phyloP scores from a whole-genome alignment of 2,329 filamentous ascomycete genomes.

The Pseudocercospora vitis region DNA sequence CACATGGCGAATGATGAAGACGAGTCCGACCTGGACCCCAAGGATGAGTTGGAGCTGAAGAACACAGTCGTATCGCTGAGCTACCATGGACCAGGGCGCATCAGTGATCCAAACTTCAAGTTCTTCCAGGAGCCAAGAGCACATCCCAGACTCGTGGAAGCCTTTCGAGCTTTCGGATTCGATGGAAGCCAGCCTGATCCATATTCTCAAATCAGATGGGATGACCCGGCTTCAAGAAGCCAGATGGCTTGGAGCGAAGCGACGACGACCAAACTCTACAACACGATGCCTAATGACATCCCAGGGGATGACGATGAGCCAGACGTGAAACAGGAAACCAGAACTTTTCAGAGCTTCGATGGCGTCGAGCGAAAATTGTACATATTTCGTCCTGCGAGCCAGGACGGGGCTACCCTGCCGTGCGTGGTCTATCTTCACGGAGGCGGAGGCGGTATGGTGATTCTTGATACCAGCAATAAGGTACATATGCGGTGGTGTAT shows the following conservation, averaged over 20 bases:
- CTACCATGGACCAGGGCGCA: constrained; percentile 20
- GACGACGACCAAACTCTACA: constrained; percentile 63
- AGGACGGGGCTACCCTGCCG: constrained; percentile 24
- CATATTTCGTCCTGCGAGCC: constrained; percentile 21
- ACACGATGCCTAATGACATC: constrained; percentile 68
- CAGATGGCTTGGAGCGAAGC: constrained; percentile 26
- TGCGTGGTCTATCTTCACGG: constrained; percentile 35
- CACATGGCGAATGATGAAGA: background rate
- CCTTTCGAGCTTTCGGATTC: constrained; percentile 25
- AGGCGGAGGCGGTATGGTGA: constrained; percentile 37
- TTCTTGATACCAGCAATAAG: constrained; percentile 24
- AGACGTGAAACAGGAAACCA: constrained; percentile 18
- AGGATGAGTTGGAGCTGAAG: background rate
- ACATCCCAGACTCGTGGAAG: constrained; percentile 29
- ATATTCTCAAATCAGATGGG: constrained; percentile 18
- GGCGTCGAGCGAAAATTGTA: constrained; percentile 29
- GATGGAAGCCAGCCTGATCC: constrained; percentile 25
- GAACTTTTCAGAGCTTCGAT: constrained; percentile 27
- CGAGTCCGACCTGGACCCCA: background rate
- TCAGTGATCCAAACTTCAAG: constrained; percentile 29
- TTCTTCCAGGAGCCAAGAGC: constrained; percentile 30
- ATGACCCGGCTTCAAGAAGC: constrained; percentile 20
- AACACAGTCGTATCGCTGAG: background rate
- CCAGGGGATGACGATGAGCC: constrained; percentile 24
- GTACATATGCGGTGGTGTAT: constrained; percentile 32